phyloP scores from a whole-genome alignment of 495 filamentous ascomycete species.

The Ramalina intermedia region DNA sequence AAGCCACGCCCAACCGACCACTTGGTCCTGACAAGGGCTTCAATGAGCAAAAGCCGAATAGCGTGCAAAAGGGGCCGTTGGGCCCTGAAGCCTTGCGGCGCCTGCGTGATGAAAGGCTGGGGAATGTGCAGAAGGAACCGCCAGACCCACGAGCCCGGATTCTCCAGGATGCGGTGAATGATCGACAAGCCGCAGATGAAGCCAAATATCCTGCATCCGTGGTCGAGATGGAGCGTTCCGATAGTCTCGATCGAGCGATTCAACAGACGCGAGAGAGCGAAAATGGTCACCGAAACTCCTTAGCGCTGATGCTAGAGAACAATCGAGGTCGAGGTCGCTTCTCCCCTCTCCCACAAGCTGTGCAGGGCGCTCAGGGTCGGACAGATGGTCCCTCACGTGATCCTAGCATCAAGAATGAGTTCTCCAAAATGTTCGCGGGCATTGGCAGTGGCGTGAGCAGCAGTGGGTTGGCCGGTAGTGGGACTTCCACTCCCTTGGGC shows the following conservation, averaged over 20 bases:
- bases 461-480: conserved; percentile 30
- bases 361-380: conserved; percentile 78
- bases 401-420: conserved; percentile 78
- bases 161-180: background rate
- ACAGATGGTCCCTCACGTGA: conserved; percentile 60
- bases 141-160: background rate
- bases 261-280: conserved; percentile 42
- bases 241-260: background rate
- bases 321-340: conserved; percentile 33
- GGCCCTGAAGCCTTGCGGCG: conserved; percentile 8
- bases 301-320: conserved; percentile 28
- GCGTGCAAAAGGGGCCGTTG: conserved; percentile 4
- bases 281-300: conserved; percentile 30
- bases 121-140: background rate
- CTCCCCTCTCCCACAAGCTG: conserved; percentile 83
- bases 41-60: background rate
- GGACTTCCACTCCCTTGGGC: conserved; percentile 39
- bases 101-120: conserved; percentile 7
- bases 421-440: conserved; percentile 81
- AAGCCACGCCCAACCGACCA: background rate
- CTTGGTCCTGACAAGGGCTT: background rate
- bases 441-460: conserved; percentile 72
- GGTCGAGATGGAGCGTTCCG: conserved; percentile 2
- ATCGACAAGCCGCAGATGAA: background rate
- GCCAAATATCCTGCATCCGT: conserved; percentile 1